Conservation (phyloP, 2,329 filamentous ascomycete species). For the Epichloe scottii region DNA sequence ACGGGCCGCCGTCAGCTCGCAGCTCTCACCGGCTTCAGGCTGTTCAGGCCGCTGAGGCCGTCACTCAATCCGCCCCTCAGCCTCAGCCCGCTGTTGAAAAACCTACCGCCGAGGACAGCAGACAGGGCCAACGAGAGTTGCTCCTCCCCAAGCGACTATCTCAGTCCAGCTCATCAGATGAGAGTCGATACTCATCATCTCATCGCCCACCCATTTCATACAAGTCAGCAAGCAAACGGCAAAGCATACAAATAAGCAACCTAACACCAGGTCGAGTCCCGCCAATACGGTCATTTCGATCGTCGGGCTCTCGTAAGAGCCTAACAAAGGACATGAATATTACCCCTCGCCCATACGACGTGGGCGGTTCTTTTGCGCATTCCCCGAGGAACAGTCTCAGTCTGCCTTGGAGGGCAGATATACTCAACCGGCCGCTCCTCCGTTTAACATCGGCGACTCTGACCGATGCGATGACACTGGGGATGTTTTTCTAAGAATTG, state of each 20-base stretch:
- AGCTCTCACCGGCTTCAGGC: conserved; percentile 21
- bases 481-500: conserved; percentile 47
- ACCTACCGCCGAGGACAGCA: conserved; percentile 9
- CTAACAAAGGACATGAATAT: conserved; percentile 40
- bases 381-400: conserved; percentile 35
- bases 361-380: conserved; percentile 30
- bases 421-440: neutral
- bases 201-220: conserved; percentile 38
- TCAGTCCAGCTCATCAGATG: conserved; percentile 31
- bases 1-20: conserved; percentile 19
- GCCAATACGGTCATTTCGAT: conserved; percentile 43
- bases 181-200: conserved; percentile 28
- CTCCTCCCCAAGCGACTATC: conserved; percentile 31
- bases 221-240: conserved; percentile 25
- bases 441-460: neutral
- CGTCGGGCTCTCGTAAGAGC: conserved; percentile 44
- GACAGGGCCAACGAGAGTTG: conserved; percentile 34
- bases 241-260: conserved; percentile 19
- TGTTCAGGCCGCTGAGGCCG: conserved; percentile 16
- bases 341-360: conserved; percentile 30
- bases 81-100: conserved; percentile 12
- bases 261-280: conserved; percentile 30
- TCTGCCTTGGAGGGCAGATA: conserved; percentile 35
- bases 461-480: conserved; percentile 35
- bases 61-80: neutral